phyloP scores from a whole-genome alignment of 805 yeast species.

The Ascoidea asiatica region DNA sequence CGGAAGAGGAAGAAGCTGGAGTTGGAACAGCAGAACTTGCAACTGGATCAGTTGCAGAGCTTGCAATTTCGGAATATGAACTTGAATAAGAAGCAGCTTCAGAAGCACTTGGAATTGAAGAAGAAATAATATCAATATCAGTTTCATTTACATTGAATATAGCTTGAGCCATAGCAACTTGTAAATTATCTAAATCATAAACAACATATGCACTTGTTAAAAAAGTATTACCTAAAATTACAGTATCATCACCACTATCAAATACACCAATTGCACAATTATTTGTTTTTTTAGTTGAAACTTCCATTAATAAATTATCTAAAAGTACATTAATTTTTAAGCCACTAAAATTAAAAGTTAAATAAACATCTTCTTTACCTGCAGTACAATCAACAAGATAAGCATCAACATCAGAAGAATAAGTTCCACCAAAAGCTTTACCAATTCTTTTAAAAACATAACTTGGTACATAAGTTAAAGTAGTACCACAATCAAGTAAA shows the following conservation, averaged over 20 bases:
- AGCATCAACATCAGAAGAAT: conserved; percentile 25
- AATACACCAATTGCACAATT: conserved; percentile 33
- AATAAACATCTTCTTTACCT: conserved; percentile 16
- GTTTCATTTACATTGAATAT: conserved; percentile 12
- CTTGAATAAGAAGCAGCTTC: conserved; percentile 31
- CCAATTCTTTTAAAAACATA: conserved; percentile 15
- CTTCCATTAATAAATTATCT: conserved; percentile 15
- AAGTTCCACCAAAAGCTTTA: conserved; percentile 19
- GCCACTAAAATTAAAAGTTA: conserved; percentile 47
- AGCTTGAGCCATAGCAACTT: conserved; percentile 34
- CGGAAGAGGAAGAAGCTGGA: background rate
- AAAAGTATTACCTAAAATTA: conserved; percentile 40
- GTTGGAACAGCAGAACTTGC: background rate
- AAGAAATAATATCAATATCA: conserved; percentile 29
- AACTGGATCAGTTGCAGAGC: conserved; percentile 8
- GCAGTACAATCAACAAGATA: conserved; percentile 33
- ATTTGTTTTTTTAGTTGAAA: conserved; percentile 11
- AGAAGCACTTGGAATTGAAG: conserved; percentile 37
- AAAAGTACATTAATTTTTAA: conserved; percentile 38
- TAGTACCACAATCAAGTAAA: conserved; percentile 46
- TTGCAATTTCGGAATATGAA: conserved; percentile 22
- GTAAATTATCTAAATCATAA: conserved; percentile 34
- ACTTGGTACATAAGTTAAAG: conserved; percentile 32
- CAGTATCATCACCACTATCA: conserved; percentile 19
- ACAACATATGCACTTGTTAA: conserved; percentile 38